Evolutionary conservation across 1,284 basidiomycete genomes (phyloP).

Genomic region (Anthracocystis panici-leucophaei): DNA sequence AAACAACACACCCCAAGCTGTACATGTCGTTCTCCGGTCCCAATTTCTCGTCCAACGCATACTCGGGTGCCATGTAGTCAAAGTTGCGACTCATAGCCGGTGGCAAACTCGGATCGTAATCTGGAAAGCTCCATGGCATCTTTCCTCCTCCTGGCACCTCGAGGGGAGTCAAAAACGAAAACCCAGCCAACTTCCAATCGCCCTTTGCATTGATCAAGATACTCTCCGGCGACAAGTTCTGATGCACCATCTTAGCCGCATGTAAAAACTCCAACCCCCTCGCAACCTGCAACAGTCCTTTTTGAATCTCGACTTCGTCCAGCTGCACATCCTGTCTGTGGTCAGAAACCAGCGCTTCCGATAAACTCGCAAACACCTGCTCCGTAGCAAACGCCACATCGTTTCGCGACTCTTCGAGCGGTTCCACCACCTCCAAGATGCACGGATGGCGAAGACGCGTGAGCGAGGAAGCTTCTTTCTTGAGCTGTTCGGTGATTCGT

Average conservation of each 20-base stretch:
- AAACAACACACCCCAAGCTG: slow-evolving; percentile 86
- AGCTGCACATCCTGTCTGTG: slow-evolving; percentile 56
- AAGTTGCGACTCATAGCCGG: slow-evolving; percentile 89
- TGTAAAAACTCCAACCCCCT: slow-evolving; percentile 94
- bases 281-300: slow-evolving; percentile 92
- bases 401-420: slow-evolving; percentile 87
- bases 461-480: slow-evolving; percentile 78
- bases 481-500: slow-evolving; percentile 59
- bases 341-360: slow-evolving; percentile 41
- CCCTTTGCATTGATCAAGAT: slow-evolving; percentile 75
- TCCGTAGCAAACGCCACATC: slow-evolving; percentile 95
- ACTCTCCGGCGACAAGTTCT: slow-evolving; percentile 81
- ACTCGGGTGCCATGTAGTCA: slow-evolving; percentile 95
- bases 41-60: slow-evolving; percentile 88
- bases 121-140: slow-evolving; percentile 87
- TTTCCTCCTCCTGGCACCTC: slow-evolving; percentile 75
- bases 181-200: slow-evolving; percentile 96
- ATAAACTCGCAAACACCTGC: slow-evolving; percentile 65
- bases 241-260: slow-evolving; percentile 88
- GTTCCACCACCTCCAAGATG: slow-evolving; percentile 97
- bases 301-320: slow-evolving; percentile 82
- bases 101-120: slow-evolving; percentile 84
- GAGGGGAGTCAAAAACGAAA: slow-evolving; percentile 84
- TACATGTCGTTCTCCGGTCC: slow-evolving; percentile 90
- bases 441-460: slow-evolving; percentile 91